A percentile compares a stretch with the other conserved stretches of the same genome.
Evolutionary conservation across 169 alveolate genomes (phyloP).

Genomic region (Blepharisma undulans): DNA sequence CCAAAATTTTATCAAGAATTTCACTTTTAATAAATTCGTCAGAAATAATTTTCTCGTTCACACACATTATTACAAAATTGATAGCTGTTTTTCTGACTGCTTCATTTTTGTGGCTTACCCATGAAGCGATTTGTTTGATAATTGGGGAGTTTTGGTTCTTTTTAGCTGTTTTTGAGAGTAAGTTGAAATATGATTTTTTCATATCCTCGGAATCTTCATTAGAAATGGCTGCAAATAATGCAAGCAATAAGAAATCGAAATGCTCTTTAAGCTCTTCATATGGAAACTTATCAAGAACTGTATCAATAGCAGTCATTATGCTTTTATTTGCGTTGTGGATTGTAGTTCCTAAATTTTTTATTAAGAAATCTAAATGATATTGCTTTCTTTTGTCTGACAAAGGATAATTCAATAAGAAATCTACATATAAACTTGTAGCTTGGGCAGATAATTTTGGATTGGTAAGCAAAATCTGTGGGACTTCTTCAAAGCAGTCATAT

Average conservation of each 20-base stretch:
- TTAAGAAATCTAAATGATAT: constrained; percentile 29
- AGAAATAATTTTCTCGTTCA: neutral
- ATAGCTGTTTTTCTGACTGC: neutral
- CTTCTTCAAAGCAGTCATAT: constrained; percentile 22
- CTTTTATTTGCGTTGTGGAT: neutral
- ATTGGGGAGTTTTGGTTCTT: constrained; percentile 17
- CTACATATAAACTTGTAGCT: neutral
- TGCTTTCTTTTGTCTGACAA: constrained; percentile 31
- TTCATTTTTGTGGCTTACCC: neutral
- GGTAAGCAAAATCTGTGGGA: neutral
- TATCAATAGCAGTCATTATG: neutral
- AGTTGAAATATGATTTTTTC: neutral
- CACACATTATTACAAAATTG: neutral
- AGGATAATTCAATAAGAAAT: constrained; percentile 27
- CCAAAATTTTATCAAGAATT: neutral
- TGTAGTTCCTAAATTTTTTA: neutral
- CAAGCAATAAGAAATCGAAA: constrained; percentile 8
- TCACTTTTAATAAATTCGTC: neutral
- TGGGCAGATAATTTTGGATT: neutral
- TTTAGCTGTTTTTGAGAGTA: neutral
- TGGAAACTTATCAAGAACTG: constrained; percentile 31
- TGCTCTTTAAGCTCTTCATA: constrained; percentile 30
- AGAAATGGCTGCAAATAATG: neutral
- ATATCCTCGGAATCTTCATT: constrained; percentile 26
- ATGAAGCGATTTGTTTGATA: neutral